phyloP scores from a whole-genome alignment of 495 filamentous ascomycete genomes.

The Penicillium tannophilum region DNA sequence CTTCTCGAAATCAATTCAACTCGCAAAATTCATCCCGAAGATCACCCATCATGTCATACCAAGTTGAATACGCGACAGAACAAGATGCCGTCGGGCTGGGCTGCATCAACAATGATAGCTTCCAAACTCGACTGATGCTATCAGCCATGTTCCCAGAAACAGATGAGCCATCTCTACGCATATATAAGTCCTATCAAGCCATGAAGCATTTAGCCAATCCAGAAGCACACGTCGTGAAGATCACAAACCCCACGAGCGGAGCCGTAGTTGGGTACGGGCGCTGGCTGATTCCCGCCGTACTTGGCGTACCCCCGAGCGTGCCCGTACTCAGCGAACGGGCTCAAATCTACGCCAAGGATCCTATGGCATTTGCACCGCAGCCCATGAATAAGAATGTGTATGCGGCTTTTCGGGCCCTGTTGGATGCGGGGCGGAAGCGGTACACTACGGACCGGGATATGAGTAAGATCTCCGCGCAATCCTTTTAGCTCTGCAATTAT shows the following conservation, averaged over 20 bases:
- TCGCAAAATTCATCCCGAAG: not conserved
- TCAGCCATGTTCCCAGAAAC: constrained; percentile 21
- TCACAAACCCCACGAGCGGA: constrained; percentile 18
- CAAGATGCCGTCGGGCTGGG: constrained; percentile 22
- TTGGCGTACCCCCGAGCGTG: constrained; percentile 6
- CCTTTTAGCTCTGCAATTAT: not conserved
- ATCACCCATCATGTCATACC: constrained; percentile 13
- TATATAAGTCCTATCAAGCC: constrained; percentile 22
- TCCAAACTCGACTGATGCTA: constrained; percentile 16
- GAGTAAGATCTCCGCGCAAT: constrained; percentile 17
- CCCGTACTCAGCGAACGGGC: constrained; percentile 24
- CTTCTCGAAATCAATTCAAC: not conserved
- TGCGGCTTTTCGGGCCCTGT: constrained; percentile 17
- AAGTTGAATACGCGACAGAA: constrained; percentile 27
- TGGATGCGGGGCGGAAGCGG: constrained; percentile 20
- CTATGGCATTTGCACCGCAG: constrained; percentile 16
- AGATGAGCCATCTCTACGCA: constrained; percentile 6
- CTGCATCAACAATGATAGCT: constrained; percentile 27
- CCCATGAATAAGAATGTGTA: constrained; percentile 24
- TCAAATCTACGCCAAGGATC: constrained; percentile 17
- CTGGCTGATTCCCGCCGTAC: constrained; percentile 24
- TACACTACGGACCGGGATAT: constrained; percentile 26
- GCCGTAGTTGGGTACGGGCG: constrained; percentile 24
- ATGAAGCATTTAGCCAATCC: constrained; percentile 31
- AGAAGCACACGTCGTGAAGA: constrained; percentile 29